Conservation (phyloP, 2,329 filamentous ascomycete species). For the Gaeumannomyces tritici region DNA sequence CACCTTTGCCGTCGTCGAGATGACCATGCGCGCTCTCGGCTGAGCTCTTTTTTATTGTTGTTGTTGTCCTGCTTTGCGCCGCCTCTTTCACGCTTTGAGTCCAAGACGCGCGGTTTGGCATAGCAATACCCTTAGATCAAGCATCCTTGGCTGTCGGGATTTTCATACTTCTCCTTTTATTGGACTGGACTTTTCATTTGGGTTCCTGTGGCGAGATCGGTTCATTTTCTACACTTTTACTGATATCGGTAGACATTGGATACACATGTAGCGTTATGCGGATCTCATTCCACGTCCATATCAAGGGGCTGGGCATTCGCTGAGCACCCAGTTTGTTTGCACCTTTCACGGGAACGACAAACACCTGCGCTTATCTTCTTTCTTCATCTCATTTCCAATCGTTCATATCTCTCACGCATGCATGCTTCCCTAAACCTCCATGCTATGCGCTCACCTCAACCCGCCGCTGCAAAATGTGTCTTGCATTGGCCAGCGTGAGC, state of each 20-base stretch:
- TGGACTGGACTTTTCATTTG: neutral
- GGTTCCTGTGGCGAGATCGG: neutral
- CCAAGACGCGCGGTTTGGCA: neutral
- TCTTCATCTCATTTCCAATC: neutral
- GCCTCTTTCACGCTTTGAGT: neutral
- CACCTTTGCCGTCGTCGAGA: conserved; percentile 82
- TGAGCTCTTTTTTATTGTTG: conserved; percentile 10
- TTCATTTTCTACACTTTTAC: neutral
- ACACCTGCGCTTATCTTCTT: neutral
- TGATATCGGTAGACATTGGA: neutral
- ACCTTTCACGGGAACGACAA: neutral
- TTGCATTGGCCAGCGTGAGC: conserved; percentile 54
- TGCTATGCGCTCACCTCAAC: conserved; percentile 49
- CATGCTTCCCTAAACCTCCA: too few relatives aligned
- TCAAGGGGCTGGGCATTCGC: too few relatives aligned
- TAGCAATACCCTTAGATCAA: neutral
- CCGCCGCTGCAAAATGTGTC: conserved; percentile 55
- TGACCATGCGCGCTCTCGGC: conserved; percentile 54
- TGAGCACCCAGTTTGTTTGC: neutral
- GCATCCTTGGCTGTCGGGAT: neutral
- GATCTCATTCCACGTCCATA: neutral
- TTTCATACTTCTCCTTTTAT: neutral
- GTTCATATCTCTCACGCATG: neutral
- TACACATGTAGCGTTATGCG: neutral
- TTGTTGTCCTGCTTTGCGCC: neutral